Evolutionary conservation across 257 asterid species (phyloP).

Genomic region (Ilex aquifolium): DNA sequence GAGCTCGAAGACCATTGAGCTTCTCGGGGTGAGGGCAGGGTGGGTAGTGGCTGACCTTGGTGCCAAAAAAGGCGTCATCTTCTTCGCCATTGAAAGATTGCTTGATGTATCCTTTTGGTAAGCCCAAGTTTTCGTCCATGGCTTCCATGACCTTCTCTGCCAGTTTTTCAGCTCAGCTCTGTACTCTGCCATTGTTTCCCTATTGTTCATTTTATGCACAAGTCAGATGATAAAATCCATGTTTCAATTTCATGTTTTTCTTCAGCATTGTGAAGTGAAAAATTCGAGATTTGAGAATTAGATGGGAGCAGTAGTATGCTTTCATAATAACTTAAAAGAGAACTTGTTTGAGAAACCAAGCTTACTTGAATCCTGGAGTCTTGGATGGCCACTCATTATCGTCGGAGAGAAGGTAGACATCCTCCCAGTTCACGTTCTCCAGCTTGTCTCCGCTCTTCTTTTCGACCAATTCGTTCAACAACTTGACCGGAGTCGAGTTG

Average conservation of each 20-base stretch:
- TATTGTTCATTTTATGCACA: too few species aligned
- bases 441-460: not conserved
- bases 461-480: not conserved
- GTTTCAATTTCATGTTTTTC: too few species aligned
- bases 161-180: not conserved
- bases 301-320: too few species aligned
- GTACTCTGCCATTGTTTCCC: not conserved
- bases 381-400: not conserved
- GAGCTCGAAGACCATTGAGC: not conserved
- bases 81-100: not conserved
- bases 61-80: not conserved
- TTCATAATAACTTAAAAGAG: too few species aligned
- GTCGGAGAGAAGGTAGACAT: not conserved
- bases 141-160: not conserved
- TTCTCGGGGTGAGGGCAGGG: not conserved
- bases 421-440: slow-evolving; percentile 1
- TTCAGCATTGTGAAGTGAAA: too few species aligned
- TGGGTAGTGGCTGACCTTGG: not conserved
- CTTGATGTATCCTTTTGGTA: not conserved
- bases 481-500: not conserved
- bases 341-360: not conserved
- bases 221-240: too few species aligned
- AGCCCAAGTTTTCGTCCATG: not conserved
- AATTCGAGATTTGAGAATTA: too few species aligned
- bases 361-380: not conserved